phyloP scores from a whole-genome alignment of 202 grass and related monocot genomes.

The Hordeum pubiflorum region DNA sequence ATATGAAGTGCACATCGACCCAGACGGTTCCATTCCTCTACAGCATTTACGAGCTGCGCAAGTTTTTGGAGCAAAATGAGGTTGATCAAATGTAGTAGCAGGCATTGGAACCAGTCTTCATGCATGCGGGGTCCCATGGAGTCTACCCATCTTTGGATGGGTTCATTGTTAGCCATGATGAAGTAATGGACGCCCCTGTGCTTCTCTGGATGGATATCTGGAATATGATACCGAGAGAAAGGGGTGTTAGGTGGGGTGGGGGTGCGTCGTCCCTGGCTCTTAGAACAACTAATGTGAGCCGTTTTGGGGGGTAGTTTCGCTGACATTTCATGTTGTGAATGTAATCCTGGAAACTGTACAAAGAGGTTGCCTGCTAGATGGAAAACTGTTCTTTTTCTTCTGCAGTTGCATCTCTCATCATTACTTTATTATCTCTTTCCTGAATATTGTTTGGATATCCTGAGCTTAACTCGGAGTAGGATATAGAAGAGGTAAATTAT shows the following conservation, averaged over 20 bases:
- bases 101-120: not conserved
- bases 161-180: conserved; percentile 7
- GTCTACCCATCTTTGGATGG: conserved; percentile 10
- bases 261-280: conserved; percentile 13
- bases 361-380: conserved; percentile 48
- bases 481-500: not conserved
- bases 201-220: conserved; percentile 7
- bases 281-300: conserved; percentile 31
- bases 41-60: conserved; percentile 23
- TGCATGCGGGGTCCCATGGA: not conserved
- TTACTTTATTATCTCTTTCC: not conserved
- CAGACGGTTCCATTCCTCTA: not conserved
- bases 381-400: conserved; percentile 18
- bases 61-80: conserved; percentile 35
- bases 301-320: conserved; percentile 37
- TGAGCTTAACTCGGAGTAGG: not conserved
- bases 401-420: not conserved
- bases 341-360: conserved; percentile 57
- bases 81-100: conserved; percentile 11
- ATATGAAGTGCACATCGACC: conserved; percentile 16
- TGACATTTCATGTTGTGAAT: conserved; percentile 40
- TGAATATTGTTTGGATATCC: not conserved
- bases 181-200: conserved; percentile 11
- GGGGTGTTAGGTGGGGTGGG: not conserved
- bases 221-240: not conserved